Base-by-base conservation (phyloP, 345 rosid species). In the Carallia brachiata region DNA sequence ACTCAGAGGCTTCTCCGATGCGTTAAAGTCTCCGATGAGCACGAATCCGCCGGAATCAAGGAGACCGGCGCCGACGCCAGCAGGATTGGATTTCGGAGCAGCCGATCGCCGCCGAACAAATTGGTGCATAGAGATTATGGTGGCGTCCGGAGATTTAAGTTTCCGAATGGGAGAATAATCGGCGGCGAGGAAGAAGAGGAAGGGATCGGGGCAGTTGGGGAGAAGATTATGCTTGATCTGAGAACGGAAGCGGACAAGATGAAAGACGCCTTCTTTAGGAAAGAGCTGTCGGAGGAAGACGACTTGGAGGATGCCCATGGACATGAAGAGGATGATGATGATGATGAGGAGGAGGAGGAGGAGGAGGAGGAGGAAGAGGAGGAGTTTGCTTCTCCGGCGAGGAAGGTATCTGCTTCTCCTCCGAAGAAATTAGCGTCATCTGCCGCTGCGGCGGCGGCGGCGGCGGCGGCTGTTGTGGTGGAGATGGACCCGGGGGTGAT, bases 161-260 rank as follows among this genome's bases (percentile, higher is more conserved):
- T 16, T 17, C 44, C 39, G 30, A 65, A 66, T 53, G 50, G 10
- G 75, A 52, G 71, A 64, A 47, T 8, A 30, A 50, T 62, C 36
- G 70, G 47, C 63, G 64, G 62, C 63, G 67, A 44, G 50, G 50
- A 57, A 62, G 93, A 57, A 62, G 93, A 82, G 69, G 89, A 82
- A 73, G 93, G 92, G 78, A 86, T 90, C 78, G 79, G 77, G 6
- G 88, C 76, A 52, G 84, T 81, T 48, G 76, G 85, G 72, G 78
- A 80, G 68, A 80, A 75, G 75, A 62, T 80, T 67, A 78, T 83
- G 84, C 37, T 68, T 39, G 86, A 83, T 80, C 73, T 80, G 73
- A 77, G 71, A 64, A 76, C 78, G 52, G 80, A 72, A 30, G 78
- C 78, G 59, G 75, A 80, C 53, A 73, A 48, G 79, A 72, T 80